phyloP scores from a whole-genome alignment of 2,329 filamentous ascomycete species.

The Elsinoe necatrix region DNA sequence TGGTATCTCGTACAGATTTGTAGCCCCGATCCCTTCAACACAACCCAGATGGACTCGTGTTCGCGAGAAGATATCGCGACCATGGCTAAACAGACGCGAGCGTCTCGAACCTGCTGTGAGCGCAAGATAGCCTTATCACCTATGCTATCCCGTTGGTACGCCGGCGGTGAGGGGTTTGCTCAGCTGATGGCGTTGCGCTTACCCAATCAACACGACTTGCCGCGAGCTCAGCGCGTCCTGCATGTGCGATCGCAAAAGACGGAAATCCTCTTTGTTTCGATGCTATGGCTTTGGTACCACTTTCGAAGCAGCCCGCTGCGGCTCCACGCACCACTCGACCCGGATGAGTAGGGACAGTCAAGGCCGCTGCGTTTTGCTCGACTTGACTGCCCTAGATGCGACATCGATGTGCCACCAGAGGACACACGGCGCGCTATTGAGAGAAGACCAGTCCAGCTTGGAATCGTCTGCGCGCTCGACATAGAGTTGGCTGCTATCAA shows the following conservation, averaged over 20 bases:
- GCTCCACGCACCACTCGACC: too few species aligned
- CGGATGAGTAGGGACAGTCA: too few species aligned
- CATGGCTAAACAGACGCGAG: too few species aligned
- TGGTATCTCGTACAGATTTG: too few species aligned
- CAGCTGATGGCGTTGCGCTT: background rate
- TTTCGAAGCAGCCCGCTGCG: too few species aligned
- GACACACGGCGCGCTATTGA: background rate
- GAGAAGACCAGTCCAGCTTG: background rate
- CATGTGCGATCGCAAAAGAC: background rate
- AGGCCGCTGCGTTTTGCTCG: too few species aligned
- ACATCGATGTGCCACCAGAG: background rate
- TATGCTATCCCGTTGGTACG: background rate
- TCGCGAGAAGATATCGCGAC: too few species aligned
- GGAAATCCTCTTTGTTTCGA: too few species aligned
- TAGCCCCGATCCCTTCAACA: too few species aligned
- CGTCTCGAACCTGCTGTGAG: background rate
- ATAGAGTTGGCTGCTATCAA: constrained; percentile 19
- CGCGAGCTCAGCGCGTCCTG: background rate
- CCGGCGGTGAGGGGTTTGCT: background rate
- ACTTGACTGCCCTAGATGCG: background rate
- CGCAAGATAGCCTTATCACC: too few species aligned
- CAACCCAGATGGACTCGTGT: too few species aligned
- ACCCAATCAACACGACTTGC: background rate
- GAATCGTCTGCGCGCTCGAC: constrained; percentile 17
- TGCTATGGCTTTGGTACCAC: too few species aligned